Conservation (phyloP, 148 eudicot species). For the Nepenthes gracilis region DNA sequence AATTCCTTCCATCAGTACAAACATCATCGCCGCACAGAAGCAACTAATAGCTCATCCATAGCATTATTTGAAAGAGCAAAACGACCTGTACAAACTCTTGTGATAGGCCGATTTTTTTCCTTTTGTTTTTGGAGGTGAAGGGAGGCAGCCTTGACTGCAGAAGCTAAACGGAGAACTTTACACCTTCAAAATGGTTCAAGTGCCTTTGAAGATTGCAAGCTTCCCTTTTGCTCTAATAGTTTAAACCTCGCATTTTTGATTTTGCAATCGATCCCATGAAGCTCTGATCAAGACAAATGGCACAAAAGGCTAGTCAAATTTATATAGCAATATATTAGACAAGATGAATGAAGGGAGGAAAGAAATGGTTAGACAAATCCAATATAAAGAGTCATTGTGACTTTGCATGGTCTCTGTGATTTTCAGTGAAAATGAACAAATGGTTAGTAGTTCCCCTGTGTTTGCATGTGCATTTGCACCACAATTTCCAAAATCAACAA, state of each 20-base stretch:
- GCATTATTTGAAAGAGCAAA: too few relatives aligned
- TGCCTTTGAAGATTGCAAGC: slow-evolving; percentile 82
- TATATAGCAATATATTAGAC: neutral
- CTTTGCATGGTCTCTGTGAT: too few relatives aligned
- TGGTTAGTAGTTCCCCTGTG: neutral
- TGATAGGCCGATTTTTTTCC: too few relatives aligned
- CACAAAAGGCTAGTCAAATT: neutral
- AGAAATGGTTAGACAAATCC: neutral
- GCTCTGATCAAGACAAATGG: slow-evolving; percentile 34
- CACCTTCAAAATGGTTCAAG: slow-evolving; percentile 87
- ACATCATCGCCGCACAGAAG: too few relatives aligned
- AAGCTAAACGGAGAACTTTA: slow-evolving; percentile 70
- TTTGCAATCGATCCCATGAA: slow-evolving; percentile 75
- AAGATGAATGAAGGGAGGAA: neutral
- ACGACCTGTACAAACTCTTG: too few relatives aligned
- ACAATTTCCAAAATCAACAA: too few relatives aligned
- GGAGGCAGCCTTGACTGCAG: too few relatives aligned
- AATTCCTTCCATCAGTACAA: too few relatives aligned
- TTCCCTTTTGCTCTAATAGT: slow-evolving; percentile 86
- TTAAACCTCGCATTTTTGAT: slow-evolving; percentile 81
- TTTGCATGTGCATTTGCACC: too few relatives aligned
- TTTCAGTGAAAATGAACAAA: neutral
- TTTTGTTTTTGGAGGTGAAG: too few relatives aligned
- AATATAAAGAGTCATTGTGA: too few relatives aligned
- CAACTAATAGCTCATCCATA: too few relatives aligned